Evolutionary conservation across 176 grass and related monocot genomes (phyloP).

Genomic region (Microstegium vimineum): DNA sequence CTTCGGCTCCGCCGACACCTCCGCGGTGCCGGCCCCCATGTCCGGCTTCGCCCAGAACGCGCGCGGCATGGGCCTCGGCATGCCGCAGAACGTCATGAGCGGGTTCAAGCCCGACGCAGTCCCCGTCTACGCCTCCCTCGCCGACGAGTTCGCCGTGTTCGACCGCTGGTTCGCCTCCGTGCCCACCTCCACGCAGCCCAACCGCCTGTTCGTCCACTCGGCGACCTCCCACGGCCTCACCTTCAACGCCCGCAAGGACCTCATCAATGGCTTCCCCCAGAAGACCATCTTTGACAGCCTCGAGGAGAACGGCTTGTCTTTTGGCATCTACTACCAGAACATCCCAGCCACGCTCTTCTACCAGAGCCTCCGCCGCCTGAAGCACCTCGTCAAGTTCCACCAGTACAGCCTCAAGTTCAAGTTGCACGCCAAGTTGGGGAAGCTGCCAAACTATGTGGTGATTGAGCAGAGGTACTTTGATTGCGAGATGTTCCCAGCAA

Average conservation of each 20-base stretch:
- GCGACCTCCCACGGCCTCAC: constrained; percentile 86
- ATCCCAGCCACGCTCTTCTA: constrained; percentile 83
- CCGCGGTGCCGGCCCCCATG: constrained; percentile 67
- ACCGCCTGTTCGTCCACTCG: constrained; percentile 87
- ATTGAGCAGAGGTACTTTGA: constrained; percentile 95
- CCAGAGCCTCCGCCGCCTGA: constrained; percentile 76
- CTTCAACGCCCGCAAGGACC: constrained; percentile 88
- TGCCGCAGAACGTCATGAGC: constrained; percentile 88
- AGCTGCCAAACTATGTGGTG: constrained; percentile 79
- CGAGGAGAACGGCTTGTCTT: constrained; percentile 65
- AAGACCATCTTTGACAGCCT: constrained; percentile 96
- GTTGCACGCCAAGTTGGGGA: constrained; percentile 55
- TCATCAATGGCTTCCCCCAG: constrained; percentile 88
- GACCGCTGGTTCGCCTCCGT: constrained; percentile 92
- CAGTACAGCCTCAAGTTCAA: constrained; percentile 86
- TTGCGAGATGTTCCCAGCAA: constrained; percentile 63
- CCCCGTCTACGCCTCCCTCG: constrained; percentile 62
- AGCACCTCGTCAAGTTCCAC: constrained; percentile 82
- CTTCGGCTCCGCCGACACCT: constrained; percentile 76
- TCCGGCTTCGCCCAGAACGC: constrained; percentile 87
- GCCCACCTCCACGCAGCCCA: constrained; percentile 87
- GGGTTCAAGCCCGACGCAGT: constrained; percentile 62
- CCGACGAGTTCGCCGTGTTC: constrained; percentile 72
- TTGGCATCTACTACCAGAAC: constrained; percentile 94
- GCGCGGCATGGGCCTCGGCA: constrained; percentile 66